Conservation (phyloP, 805 yeast genomes). For the Yamadazyma tumulicola region DNA sequence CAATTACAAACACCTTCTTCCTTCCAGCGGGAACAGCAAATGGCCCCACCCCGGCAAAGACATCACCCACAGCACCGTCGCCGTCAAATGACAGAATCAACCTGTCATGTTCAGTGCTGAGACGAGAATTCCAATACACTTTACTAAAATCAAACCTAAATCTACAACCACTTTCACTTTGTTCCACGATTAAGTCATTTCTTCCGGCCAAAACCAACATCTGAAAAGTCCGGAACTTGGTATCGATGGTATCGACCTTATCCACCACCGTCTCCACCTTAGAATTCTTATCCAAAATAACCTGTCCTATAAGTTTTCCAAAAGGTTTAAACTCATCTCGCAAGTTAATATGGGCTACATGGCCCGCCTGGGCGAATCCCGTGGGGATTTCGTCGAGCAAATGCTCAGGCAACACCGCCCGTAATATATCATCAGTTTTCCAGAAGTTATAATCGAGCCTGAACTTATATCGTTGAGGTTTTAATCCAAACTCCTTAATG, state of each 20-base stretch:
- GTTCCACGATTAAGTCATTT: constrained; percentile 72
- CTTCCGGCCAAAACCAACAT: constrained; percentile 94
- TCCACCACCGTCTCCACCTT: constrained; percentile 86
- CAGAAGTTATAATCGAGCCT: constrained; percentile 71
- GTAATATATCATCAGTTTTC: constrained; percentile 84
- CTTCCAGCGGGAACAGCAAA: constrained; percentile 95
- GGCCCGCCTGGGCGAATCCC: constrained; percentile 92
- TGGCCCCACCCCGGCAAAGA: constrained; percentile 98
- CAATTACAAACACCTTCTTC: constrained; percentile 73
- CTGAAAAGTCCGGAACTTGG: constrained; percentile 84
- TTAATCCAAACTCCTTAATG: constrained; percentile 46
- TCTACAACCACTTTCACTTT: constrained; percentile 79
- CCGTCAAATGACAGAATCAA: constrained; percentile 58
- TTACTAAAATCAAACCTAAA: constrained; percentile 87
- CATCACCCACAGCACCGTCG: constrained; percentile 85
- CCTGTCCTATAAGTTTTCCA: constrained; percentile 80
- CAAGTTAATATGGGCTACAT: constrained; percentile 88
- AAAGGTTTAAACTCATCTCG: constrained; percentile 82
- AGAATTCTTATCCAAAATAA: constrained; percentile 82
- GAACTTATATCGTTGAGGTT: constrained; percentile 51
- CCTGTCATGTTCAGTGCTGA: constrained; percentile 90
- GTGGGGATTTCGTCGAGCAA: constrained; percentile 73
- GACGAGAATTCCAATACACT: constrained; percentile 96
- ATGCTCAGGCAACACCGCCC: constrained; percentile 71
- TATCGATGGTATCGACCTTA: constrained; percentile 81